phyloP scores from a whole-genome alignment of 2,329 filamentous ascomycete species.

The Lomentospora prolificans region DNA sequence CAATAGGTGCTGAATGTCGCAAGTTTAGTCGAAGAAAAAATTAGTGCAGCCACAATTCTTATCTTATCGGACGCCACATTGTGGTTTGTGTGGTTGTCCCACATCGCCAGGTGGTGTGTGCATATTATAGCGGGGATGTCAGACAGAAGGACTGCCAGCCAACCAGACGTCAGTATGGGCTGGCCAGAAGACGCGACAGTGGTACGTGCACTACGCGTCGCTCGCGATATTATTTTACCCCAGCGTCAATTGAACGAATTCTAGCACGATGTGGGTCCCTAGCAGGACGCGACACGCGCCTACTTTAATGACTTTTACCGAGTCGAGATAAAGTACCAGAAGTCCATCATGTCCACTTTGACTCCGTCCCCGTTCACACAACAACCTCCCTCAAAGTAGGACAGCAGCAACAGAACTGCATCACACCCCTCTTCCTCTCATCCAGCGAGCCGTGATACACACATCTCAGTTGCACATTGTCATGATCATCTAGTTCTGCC shows the following conservation, averaged over 20 bases:
- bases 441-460: neutral
- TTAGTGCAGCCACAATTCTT: constrained; percentile 9
- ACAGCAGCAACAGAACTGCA: neutral
- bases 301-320: constrained; percentile 1
- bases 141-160: too few relatives aligned
- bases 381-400: neutral
- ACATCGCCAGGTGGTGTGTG: neutral
- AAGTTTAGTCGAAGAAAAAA: constrained; percentile 4
- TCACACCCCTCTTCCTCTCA: neutral
- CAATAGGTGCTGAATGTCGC: neutral
- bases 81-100: constrained; percentile 5
- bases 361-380: neutral
- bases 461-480: neutral
- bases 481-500: constrained; percentile 4
- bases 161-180: too few relatives aligned
- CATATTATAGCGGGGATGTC: too few relatives aligned
- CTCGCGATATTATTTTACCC: neutral
- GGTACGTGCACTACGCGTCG: neutral
- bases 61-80: constrained; percentile 11
- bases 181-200: neutral
- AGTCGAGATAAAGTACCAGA: neutral
- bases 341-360: constrained; percentile 1
- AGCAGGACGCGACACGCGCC: neutral
- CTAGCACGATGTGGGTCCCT: neutral
- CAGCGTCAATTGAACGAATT: neutral